Base-by-base conservation (phyloP, 2,329 filamentous ascomycete species). In the Stenocarpella maydis region DNA sequence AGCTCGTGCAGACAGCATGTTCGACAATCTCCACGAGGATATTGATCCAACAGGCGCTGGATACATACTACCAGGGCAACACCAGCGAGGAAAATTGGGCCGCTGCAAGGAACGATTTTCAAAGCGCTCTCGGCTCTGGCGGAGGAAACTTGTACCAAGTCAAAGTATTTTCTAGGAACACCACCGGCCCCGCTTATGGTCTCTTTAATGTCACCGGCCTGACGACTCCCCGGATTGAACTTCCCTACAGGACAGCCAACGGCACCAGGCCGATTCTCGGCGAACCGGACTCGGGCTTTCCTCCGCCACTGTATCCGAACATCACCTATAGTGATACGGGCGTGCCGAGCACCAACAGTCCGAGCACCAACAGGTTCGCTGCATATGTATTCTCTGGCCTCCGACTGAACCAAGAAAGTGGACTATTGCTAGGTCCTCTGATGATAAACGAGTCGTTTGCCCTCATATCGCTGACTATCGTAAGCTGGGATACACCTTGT, bases 391-490 rank as follows among this genome's bases (percentile, higher is more conserved):
- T 87, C 69, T 81, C 82, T 1, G 83, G 78, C 31, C 82, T 87
- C 68, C 80, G 79, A n/a, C 82, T 88, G 43, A 84, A 82, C 71
- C 81, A 80, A 64, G 82, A 82, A 64, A 82, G 78, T 58, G 89
- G 89, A 1, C 82, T 97, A n/a, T 81, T 97, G 1, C 84, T 96
- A 0, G 95, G 95, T 0, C 94, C 94, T 0, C 83, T 93, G 69
- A 83, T 87, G 28, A 80, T 96, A 72, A 96, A 97, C 77, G 82
- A 87, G 53, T 88, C 89, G 0, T 92, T 91, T 72, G 92, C 92
- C 26, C 82, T 98, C 14, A 78, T 97, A 15, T 97, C 94, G 2
- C 83, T 97, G 69, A 97, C 94, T 0, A 81, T 95, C 19, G 65
- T 67, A 63, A 63, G 58, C 43, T 41, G 45, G 63, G 26, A 54